Evolutionary conservation across 1,284 basidiomycete genomes (phyloP), one percentile per base, ranked within the genome.

Genomic region (Athelia psychrophila): DNA sequence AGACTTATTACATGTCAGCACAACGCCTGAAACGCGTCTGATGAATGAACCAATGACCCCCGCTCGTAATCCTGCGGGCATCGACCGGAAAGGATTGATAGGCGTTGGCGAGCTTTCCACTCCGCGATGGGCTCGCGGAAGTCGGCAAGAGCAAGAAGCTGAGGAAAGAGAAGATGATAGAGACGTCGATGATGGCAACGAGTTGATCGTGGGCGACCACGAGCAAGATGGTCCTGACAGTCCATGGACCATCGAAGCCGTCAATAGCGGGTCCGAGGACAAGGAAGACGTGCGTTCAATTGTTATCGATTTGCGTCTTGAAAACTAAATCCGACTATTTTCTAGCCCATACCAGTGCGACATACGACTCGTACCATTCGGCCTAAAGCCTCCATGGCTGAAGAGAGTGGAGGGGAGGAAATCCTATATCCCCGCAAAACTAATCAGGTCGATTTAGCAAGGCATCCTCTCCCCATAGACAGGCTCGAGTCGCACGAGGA

Each of bases 71-170:
- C 91, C 91, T 12, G 84, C 89, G 10, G 71, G 77, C 56, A 93
- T 95, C 58, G 95, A 99, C 73, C 80, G 96, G 51, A 81, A 86
- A 16, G 91, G 85, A 22, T 82, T 98, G 38, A 86, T 98, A 50
- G 96, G 96, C 19, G 91, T 98, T 10, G 96, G 96, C 35, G 96
- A 98, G 71, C 82, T 98, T n/a, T 79, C 94, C 6, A 98, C 96
- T n/a, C 96, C 96, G 35, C 83, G 95, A 57, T 99, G 95, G 95
- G 80, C 82, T 58, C 69, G 64, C 61, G 38, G 38, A 22, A 9
- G n/a, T n/a, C 38, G 38, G 20, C 6, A n/a, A 10, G 33, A 16
- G 8, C 56, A 64, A 44, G 74, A 74, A 48, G 69, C 70, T 47
- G 70, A 72, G 49, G 65, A 72, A 55, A 73, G 65, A 35, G 63